Evolutionary conservation across 2,329 filamentous ascomycete genomes (phyloP), one percentile per base, ranked within the genome.

Genomic region (Sordariomycetes sp.): DNA sequence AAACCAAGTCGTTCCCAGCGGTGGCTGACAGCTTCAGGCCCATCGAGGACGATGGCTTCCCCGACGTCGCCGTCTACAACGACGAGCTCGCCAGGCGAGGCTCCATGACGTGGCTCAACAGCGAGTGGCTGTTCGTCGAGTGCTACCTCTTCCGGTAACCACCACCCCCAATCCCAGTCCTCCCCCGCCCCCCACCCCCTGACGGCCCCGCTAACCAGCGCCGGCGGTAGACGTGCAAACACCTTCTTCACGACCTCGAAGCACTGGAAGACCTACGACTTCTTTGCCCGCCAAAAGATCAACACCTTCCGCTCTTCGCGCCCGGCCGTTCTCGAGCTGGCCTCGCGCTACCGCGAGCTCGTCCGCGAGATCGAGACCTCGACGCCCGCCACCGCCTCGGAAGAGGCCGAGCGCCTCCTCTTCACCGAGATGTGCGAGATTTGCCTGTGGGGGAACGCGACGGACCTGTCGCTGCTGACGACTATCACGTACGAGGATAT

Each of bases 381-480:
- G 57, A 78, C 80, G 62, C 72, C 75, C 54, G 72, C 76, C 50
- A 74, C 75, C 2, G 72, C 74, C 36, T 84, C 83, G 54, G 79
- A 82, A 34, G 81, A 86, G 58, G 84, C 88, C 0, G 88, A 95
- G 67, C 82, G 83, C 66, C 71, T 91, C 0, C 74, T 96, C 28
- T 97, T 97, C 72, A 78, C 78, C 25, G 92, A 97, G 68, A 95
- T 97, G 87, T 91, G 86, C 70, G 90, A 96, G 75, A 94, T 96
- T 64, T 96, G 91, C 68, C 80, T 97, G 1, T 97, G 92, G 92
- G 92, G 92, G 12, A 97, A 97, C 69, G 94, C 92, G 1, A 97
- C 92, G 0, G 94, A 97, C 69, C 77, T 97, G 15, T 95, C 90
- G 0, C 85, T 97, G 22, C 77, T 97, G 57, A 96, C 91, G 0